Base-by-base conservation (phyloP, 148 eudicot species). In the Amaranthus cruentus region DNA sequence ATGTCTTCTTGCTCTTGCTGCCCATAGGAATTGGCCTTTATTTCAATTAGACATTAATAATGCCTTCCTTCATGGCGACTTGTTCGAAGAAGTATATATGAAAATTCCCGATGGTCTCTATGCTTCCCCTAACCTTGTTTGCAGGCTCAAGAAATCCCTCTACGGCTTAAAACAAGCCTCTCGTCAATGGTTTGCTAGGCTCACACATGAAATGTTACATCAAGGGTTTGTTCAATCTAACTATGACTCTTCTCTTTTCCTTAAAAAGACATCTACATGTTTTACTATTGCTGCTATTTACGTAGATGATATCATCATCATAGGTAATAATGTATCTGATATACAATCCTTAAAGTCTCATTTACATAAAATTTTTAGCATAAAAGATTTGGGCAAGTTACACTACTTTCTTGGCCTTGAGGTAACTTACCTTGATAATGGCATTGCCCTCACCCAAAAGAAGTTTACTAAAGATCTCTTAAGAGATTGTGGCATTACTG, bases 1-100 rank as follows among this genome's bases (percentile, higher is more conserved):
- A 2, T 56, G 1, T 1, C 0, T 0, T 0, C 21, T n/a, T 6
- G 60, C 7, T 0, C 14, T n/a, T 56, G 3, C 7, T 14, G 1
- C 59, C 18, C 18, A 18, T 18, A 18, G 18, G 18, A 18, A 18
- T 18, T 18, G 18, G 18, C 18, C 18, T 18, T 18, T 18, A 18
- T 18, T 18, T 18, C 18, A 18, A 18, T 18, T 18, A 18, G 59
- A 14, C 5, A 3, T 56, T 0, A 56, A 56, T 14, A 56, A 56
- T 56, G 15, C 59, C 0, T 56, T n/a, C 28, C 15, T 56, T 0
- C 28, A 56, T 56, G 60, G 60, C 6, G 60, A 56, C 7, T 8
- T 56, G 0, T 1, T 4, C 1, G 60, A 56, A n/a, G 21, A 56
- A 0, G 28, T 55, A 18, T 18, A 55, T 55, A 55, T 55, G 57